Percentiles rank a stretch among this genome's conserved stretches.
Conservation (phyloP, 257 asterid species). For the Solanum medicagineum region DNA sequence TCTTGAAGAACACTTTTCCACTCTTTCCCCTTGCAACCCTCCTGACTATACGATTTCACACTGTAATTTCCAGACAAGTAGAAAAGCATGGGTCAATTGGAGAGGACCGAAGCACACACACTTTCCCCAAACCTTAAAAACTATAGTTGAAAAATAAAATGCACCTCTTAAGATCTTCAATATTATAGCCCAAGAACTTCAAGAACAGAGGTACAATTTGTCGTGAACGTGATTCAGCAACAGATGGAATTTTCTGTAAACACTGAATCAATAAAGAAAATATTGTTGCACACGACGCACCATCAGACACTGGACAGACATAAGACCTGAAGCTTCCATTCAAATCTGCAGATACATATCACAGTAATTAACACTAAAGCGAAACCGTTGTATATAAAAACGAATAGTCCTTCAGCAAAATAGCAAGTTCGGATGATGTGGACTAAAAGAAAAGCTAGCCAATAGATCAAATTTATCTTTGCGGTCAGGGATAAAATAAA, state of each 20-base stretch:
- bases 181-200: slow-evolving; percentile 66
- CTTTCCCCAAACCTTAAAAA: not conserved
- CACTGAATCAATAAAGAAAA: slow-evolving; percentile 56
- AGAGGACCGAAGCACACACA: not conserved
- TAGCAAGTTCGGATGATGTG: not conserved
- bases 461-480: not conserved
- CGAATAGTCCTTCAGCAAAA: not conserved
- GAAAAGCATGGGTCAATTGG: not conserved
- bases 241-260: slow-evolving; percentile 58
- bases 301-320: slow-evolving; percentile 29
- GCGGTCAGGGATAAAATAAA: not conserved
- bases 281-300: slow-evolving; percentile 38
- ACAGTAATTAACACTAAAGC: not conserved
- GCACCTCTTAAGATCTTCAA: slow-evolving; percentile 43
- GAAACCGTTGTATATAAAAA: not conserved
- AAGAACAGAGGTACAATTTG: slow-evolving; percentile 68
- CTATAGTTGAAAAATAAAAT: not conserved
- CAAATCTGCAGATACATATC: slow-evolving; percentile 42
- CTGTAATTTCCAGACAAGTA: slow-evolving; percentile 21
- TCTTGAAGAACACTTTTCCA: slow-evolving; percentile 67
- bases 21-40: slow-evolving; percentile 45
- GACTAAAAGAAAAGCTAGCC: not conserved
- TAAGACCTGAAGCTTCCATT: slow-evolving; percentile 40
- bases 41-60: slow-evolving; percentile 24
- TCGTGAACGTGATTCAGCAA: slow-evolving; percentile 52